Conservation (phyloP, 352 stramenopile genomes). For the Phytophthora aleatoria region DNA sequence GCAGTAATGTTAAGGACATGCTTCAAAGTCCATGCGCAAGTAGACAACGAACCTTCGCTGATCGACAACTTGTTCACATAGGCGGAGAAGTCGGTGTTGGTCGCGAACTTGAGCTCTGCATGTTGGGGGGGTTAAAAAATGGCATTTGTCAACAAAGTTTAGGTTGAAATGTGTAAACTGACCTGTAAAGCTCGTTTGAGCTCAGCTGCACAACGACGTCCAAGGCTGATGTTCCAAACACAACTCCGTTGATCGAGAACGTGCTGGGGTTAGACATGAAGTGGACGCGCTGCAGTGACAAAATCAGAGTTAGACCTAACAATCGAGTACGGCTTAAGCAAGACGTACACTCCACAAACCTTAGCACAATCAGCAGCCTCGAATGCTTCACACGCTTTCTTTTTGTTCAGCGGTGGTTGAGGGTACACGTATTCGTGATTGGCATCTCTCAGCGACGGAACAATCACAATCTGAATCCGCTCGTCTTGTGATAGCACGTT, state of each 20-base stretch:
- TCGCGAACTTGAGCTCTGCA: conserved; percentile 52
- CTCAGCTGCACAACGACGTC: conserved; percentile 92
- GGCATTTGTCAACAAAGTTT: neutral
- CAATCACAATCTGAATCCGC: conserved; percentile 90
- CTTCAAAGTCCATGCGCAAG: neutral
- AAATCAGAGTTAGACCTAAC: conserved; percentile 10
- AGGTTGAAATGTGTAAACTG: neutral
- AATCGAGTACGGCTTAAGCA: neutral
- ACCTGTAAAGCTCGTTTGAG: conserved; percentile 80
- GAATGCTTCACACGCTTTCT: conserved; percentile 79
- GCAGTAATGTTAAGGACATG: neutral
- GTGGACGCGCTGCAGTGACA: conserved; percentile 81
- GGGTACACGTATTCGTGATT: conserved; percentile 95
- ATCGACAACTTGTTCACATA: conserved; percentile 82
- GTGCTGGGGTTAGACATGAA: conserved; percentile 96
- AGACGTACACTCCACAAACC: conserved; percentile 27
- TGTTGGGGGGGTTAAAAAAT: neutral
- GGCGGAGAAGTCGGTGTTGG: conserved; percentile 74
- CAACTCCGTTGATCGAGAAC: conserved; percentile 94
- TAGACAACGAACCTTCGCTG: conserved; percentile 62
- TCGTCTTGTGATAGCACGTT: conserved; percentile 58
- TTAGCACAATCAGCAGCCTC: conserved; percentile 61
- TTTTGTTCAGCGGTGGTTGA: conserved; percentile 93
- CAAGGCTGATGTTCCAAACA: conserved; percentile 92
- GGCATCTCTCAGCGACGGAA: conserved; percentile 96